Evolutionary conservation across 1,139 yeast species (phyloP).

Genomic region (Sugiyamaella neomexicana): DNA sequence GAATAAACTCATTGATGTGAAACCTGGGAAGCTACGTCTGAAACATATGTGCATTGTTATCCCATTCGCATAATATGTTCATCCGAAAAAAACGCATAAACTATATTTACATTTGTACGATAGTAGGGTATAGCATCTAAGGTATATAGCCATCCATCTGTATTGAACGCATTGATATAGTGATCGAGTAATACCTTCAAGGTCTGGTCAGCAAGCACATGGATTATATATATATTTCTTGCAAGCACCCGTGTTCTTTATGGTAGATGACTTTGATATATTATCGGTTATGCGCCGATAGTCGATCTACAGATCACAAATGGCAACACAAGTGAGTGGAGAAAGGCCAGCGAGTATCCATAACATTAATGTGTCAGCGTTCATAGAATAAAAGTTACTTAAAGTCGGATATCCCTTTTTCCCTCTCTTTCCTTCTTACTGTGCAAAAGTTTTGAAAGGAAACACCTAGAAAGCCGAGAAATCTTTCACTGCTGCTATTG

Average conservation of each 20-base stretch:
- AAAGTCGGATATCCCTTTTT: slow-evolving; percentile 9
- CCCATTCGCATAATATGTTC: background rate
- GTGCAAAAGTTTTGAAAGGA: background rate
- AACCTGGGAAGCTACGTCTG: too few species aligned
- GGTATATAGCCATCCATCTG: too few species aligned
- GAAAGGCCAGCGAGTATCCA: background rate
- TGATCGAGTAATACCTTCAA: background rate
- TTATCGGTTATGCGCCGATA: background rate
- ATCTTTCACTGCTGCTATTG: background rate
- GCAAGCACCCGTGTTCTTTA: background rate
- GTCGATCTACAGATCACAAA: background rate
- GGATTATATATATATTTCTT: background rate
- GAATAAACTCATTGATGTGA: too few species aligned
- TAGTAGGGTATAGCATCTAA: too few species aligned
- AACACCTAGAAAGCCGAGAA: background rate
- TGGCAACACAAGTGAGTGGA: background rate
- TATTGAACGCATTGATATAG: too few species aligned
- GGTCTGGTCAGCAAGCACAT: background rate
- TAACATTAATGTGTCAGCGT: background rate
- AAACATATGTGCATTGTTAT: too few species aligned
- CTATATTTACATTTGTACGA: background rate
- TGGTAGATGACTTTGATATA: background rate
- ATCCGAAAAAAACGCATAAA: background rate
- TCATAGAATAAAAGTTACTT: slow-evolving; percentile 6
- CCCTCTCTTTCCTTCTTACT: background rate